These are phyloP conservation scores for Aspergillus biplanus DNA, from an alignment of 495 filamentous ascomycete genomes.

Conservation along the genomic window DNA sequence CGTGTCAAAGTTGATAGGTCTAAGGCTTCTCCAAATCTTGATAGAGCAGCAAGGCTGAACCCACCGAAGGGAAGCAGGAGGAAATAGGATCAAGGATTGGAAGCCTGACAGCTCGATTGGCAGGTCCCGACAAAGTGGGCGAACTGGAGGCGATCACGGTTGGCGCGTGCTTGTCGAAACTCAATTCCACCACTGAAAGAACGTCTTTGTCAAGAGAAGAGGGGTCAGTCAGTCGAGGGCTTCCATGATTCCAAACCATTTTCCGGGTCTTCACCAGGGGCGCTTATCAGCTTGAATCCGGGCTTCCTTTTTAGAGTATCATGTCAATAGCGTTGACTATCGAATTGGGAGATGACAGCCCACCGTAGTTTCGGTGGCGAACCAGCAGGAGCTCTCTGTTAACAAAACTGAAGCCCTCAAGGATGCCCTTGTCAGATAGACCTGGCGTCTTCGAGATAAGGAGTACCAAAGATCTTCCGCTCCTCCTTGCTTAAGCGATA, in stretches of 20 bases:
- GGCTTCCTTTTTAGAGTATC: not conserved
- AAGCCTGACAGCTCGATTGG: conserved; percentile 15
- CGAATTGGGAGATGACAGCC: not conserved
- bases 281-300: conserved; percentile 6
- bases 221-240: not conserved
- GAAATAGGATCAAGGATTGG: conserved; percentile 6
- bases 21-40: not conserved
- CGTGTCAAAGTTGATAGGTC: not conserved
- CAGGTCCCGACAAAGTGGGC: conserved; percentile 38
- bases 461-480: not conserved
- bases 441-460: not conserved
- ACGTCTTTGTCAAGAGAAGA: conserved; percentile 15
- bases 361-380: not conserved
- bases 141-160: conserved; percentile 38
- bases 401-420: not conserved
- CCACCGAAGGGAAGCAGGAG: not conserved
- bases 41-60: not conserved
- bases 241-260: not conserved
- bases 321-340: not conserved
- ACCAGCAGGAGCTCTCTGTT: not conserved
- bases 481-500: not conserved
- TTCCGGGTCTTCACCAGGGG: not conserved
- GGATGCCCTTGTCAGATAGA: conserved; percentile 1
- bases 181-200: conserved; percentile 34
- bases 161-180: conserved; percentile 48